phyloP scores from a whole-genome alignment of 2,329 filamentous ascomycete genomes.

The Didymella pomorum region DNA sequence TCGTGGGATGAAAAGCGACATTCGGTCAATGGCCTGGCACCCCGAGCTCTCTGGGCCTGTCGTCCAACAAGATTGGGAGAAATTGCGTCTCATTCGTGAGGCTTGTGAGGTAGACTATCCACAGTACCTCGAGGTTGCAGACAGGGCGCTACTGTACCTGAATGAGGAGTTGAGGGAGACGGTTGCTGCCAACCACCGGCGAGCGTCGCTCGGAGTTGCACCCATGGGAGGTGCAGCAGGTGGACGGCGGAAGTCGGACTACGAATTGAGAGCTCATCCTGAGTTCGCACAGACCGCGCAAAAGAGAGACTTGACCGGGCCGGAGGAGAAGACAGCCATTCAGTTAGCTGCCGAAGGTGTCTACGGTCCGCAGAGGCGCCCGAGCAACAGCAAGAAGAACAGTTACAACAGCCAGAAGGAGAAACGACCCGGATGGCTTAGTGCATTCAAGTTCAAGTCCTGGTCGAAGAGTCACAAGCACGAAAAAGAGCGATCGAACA shows the following conservation, averaged over 20 bases:
- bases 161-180: constrained; percentile 45
- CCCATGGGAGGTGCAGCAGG: constrained; percentile 14
- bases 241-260: constrained; percentile 36
- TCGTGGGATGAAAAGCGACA: constrained; percentile 55
- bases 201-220: constrained; percentile 25
- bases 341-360: constrained; percentile 35
- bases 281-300: constrained; percentile 5
- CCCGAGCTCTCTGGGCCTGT: constrained; percentile 50
- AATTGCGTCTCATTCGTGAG: constrained; percentile 56
- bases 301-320: background rate
- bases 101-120: constrained; percentile 55
- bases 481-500: constrained; percentile 35
- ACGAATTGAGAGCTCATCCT: constrained; percentile 27
- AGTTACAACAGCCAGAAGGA: constrained; percentile 33
- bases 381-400: constrained; percentile 29
- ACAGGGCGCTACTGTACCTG: constrained; percentile 56
- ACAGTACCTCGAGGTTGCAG: constrained; percentile 53
- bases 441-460: constrained; percentile 41
- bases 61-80: constrained; percentile 49
- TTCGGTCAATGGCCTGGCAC: constrained; percentile 59
- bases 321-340: constrained; percentile 31
- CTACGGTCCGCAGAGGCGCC: constrained; percentile 22
- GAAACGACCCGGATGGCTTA: constrained; percentile 43
- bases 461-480: constrained; percentile 37
- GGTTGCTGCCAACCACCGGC: constrained; percentile 28